Evolutionary conservation across 768 basidiomycete genomes (phyloP).

Genomic region (Podaxis sp.): DNA sequence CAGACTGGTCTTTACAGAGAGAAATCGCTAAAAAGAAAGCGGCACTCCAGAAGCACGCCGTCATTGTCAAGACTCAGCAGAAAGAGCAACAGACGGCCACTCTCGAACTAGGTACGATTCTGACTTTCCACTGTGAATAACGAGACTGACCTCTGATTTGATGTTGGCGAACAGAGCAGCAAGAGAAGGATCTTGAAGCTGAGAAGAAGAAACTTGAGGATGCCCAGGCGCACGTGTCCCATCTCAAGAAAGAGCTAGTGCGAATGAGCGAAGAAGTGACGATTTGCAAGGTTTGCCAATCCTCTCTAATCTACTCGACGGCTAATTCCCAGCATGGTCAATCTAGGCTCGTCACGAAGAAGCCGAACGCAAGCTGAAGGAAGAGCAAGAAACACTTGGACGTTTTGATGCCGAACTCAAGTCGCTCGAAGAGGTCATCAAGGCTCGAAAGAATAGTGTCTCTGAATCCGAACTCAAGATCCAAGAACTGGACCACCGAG

Average conservation of each 20-base stretch:
- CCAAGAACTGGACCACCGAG: slow-evolving; percentile 61
- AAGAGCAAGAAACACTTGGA: slow-evolving; percentile 84
- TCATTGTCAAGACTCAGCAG: slow-evolving; percentile 81
- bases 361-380: slow-evolving; percentile 71
- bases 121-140: too few species aligned
- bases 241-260: slow-evolving; percentile 62
- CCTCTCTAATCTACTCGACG: background rate
- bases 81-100: slow-evolving; percentile 86
- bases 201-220: slow-evolving; percentile 46
- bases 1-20: background rate
- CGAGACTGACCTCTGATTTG: background rate
- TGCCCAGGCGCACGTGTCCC: slow-evolving; percentile 45
- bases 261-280: slow-evolving; percentile 52
- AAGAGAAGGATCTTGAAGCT: slow-evolving; percentile 67
- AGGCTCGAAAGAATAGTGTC: slow-evolving; percentile 73
- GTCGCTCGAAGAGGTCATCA: slow-evolving; percentile 79
- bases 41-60: slow-evolving; percentile 77
- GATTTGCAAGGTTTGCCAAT: slow-evolving; percentile 40
- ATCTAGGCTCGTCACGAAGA: slow-evolving; percentile 45
- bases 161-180: slow-evolving; percentile 56
- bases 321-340: slow-evolving; percentile 15
- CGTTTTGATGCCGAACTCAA: slow-evolving; percentile 89
- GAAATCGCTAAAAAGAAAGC: slow-evolving; percentile 64
- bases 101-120: slow-evolving; percentile 74
- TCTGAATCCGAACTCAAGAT: slow-evolving; percentile 64